phyloP scores from a whole-genome alignment of 2,329 filamentous ascomycete species.

The Diaporthe longicolla region DNA sequence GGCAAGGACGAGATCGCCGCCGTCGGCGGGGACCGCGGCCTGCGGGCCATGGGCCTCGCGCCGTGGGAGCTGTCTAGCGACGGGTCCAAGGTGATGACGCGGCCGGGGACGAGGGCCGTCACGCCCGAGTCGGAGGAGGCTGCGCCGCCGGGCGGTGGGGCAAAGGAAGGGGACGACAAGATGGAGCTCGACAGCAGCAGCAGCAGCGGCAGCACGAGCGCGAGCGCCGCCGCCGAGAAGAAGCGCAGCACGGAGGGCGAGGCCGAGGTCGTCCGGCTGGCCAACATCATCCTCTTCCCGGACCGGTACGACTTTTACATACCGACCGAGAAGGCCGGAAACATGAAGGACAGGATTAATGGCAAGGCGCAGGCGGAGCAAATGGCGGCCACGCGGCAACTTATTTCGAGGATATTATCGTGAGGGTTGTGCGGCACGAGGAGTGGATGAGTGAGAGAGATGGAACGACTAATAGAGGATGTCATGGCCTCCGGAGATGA shows the following conservation, averaged over 20 bases:
- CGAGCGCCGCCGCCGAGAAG: constrained; percentile 44
- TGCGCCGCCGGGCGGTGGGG: neutral
- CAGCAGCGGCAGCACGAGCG: constrained; percentile 42
- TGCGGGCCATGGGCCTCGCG: constrained; percentile 71
- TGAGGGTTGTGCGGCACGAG: neutral
- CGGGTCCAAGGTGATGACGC: constrained; percentile 50
- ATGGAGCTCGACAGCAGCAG: constrained; percentile 47
- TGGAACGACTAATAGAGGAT: neutral
- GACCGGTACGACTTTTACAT: constrained; percentile 65
- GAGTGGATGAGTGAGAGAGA: neutral
- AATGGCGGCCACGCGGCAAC: constrained; percentile 42
- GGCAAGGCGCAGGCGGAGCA: constrained; percentile 42
- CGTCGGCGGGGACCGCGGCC: constrained; percentile 63
- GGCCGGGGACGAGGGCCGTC: constrained; percentile 53
- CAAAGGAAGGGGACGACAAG: constrained; percentile 40
- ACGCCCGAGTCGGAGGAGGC: constrained; percentile 45
- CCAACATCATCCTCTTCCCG: constrained; percentile 71
- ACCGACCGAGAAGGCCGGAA: constrained; percentile 50
- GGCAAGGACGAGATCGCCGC: constrained; percentile 66
- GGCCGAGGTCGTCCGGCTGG: constrained; percentile 66
- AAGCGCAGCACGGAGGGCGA: constrained; percentile 55
- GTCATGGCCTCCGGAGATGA: neutral
- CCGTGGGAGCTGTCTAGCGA: constrained; percentile 60
- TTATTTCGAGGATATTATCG: constrained; percentile 40
- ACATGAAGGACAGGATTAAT: constrained; percentile 36